Percentiles rank a stretch among this genome's conserved stretches.
phyloP scores from a whole-genome alignment of 2,329 filamentous ascomycete genomes.

The Colletotrichum sp. region DNA sequence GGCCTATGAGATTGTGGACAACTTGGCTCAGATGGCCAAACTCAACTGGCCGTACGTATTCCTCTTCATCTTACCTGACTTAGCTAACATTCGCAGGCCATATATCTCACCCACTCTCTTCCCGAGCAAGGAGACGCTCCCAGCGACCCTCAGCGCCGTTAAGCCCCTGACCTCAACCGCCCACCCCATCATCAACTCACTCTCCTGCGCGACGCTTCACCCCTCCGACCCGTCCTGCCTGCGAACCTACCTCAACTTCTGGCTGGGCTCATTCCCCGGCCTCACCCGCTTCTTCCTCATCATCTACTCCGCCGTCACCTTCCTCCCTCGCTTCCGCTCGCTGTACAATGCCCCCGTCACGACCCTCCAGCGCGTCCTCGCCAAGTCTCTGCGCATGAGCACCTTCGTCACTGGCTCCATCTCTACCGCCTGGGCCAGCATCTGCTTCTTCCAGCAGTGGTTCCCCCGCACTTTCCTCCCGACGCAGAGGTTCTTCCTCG shows the following conservation, averaged over 20 bases:
- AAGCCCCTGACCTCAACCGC: slow-evolving; percentile 82
- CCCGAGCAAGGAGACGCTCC: slow-evolving; percentile 72
- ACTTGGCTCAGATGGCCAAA: slow-evolving; percentile 79
- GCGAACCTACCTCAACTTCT: slow-evolving; percentile 86
- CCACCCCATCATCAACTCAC: slow-evolving; percentile 82
- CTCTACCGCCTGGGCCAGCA: slow-evolving; percentile 84
- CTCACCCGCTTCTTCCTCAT: slow-evolving; percentile 80
- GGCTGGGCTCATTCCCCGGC: slow-evolving; percentile 81
- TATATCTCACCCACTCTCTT: slow-evolving; percentile 89
- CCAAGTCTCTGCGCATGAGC: slow-evolving; percentile 74
- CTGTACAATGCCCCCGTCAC: slow-evolving; percentile 74
- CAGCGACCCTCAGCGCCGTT: slow-evolving; percentile 69
- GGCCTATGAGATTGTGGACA: slow-evolving; percentile 79
- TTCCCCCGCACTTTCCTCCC: slow-evolving; percentile 78
- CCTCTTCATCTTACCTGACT: background rate
- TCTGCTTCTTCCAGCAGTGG: slow-evolving; percentile 86
- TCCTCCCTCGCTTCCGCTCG: slow-evolving; percentile 70
- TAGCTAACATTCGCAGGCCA: slow-evolving; percentile 50
- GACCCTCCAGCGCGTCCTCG: slow-evolving; percentile 69
- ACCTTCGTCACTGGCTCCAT: slow-evolving; percentile 84
- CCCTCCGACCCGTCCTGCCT: slow-evolving; percentile 87
- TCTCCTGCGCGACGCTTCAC: slow-evolving; percentile 91
- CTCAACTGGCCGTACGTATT: slow-evolving; percentile 79
- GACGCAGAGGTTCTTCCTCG: slow-evolving; percentile 87
- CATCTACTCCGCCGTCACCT: slow-evolving; percentile 71